These are phyloP conservation scores for Solanum clarkiae DNA, from an alignment of 257 asterid genomes.

Conservation along the genomic window DNA sequence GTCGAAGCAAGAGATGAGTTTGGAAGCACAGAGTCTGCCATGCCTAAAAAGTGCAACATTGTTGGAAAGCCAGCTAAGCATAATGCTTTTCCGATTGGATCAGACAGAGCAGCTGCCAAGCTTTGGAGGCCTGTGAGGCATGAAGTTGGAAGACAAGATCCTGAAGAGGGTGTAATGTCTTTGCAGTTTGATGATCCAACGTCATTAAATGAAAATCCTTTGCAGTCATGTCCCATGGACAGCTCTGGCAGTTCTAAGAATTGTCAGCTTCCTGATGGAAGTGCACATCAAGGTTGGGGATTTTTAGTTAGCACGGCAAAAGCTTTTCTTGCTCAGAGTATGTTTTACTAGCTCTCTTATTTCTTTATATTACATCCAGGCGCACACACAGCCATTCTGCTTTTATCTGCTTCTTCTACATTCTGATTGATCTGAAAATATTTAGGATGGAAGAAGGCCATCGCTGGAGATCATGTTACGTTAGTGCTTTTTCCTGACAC, in stretches of 20 bases:
- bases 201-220: conserved; percentile 21
- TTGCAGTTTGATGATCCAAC: conserved; percentile 22
- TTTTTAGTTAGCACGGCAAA: conserved; percentile 31
- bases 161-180: conserved; percentile 7
- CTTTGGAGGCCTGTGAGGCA: conserved; percentile 46
- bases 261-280: conserved; percentile 14
- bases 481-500: conserved; percentile 33
- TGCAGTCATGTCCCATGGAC: conserved; percentile 17
- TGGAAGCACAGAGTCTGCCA: conserved; percentile 13
- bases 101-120: conserved; percentile 9
- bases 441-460: conserved; percentile 84
- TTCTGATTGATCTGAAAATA: background rate
- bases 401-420: background rate
- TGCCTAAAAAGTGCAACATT: conserved; percentile 21
- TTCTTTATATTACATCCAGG: background rate
- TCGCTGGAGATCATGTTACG: conserved; percentile 52
- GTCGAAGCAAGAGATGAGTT: conserved; percentile 5
- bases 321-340: conserved; percentile 67
- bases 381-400: background rate
- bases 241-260: conserved; percentile 5
- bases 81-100: conserved; percentile 12
- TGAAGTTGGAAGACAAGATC: conserved; percentile 20
- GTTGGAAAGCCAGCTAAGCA: conserved; percentile 17
- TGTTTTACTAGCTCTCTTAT: background rate
- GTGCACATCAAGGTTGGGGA: conserved; percentile 16